Conservation (phyloP, 179 eudicot genomes). For the Heliamphora pulchella region DNA sequence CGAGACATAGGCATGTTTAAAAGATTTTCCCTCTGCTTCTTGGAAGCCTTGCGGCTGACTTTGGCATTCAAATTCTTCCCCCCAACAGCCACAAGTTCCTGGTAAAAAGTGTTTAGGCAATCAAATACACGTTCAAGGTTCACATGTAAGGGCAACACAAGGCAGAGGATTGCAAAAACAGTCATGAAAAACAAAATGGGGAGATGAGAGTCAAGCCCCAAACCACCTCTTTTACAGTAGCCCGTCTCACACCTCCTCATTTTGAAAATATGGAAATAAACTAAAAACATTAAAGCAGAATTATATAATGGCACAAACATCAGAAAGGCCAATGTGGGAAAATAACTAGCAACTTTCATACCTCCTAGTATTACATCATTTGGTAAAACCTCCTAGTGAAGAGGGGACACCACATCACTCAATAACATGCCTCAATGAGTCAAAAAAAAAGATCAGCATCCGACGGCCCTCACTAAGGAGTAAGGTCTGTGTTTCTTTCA, state of each 20-base stretch:
- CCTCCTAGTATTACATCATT: neutral
- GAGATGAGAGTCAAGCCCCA: neutral
- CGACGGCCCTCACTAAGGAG: too few relatives aligned
- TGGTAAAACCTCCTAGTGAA: neutral
- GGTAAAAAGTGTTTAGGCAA: slow-evolving; percentile 13
- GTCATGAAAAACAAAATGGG: neutral
- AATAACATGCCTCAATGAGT: neutral
- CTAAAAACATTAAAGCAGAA: neutral
- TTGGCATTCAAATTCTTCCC: slow-evolving; percentile 54
- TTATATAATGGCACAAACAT: neutral
- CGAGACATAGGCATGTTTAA: slow-evolving; percentile 32
- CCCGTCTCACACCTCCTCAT: neutral
- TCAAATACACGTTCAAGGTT: neutral
- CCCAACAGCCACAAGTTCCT: slow-evolving; percentile 77
- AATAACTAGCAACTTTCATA: neutral
- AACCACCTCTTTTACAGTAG: neutral
- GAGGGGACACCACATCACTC: neutral
- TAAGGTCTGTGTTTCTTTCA: too few relatives aligned
- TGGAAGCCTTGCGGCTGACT: slow-evolving; percentile 59
- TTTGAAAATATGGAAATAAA: neutral
- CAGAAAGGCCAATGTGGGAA: neutral
- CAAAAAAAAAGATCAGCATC: neutral
- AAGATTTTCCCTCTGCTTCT: slow-evolving; percentile 42
- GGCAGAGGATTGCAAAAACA: neutral
- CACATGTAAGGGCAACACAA: neutral